Percentiles rank a stretch among this genome's conserved stretches.
Conservation (phyloP, 2,329 filamentous ascomycete species). For the Hypomyces rosellus region DNA sequence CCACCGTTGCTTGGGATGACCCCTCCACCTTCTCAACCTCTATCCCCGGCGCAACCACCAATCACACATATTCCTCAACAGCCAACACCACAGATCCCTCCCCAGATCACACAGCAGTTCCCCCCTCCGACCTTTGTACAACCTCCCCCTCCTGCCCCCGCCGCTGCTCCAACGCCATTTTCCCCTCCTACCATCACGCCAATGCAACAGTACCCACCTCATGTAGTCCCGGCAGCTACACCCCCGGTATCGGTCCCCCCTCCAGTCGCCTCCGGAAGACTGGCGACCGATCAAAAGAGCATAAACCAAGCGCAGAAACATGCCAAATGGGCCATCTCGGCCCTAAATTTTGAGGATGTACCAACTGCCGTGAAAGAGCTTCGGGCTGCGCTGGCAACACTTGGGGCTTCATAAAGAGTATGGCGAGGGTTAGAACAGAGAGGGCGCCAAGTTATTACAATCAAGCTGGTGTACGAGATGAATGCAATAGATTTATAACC, state of each 20-base stretch:
- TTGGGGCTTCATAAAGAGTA: constrained; percentile 50
- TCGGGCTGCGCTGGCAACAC: constrained; percentile 60
- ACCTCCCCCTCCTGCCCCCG: background rate
- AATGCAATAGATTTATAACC: too few relatives aligned
- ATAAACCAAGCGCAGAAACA: constrained; percentile 86
- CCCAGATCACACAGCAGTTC: constrained; percentile 19
- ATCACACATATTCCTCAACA: constrained; percentile 21
- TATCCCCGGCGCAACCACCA: constrained; percentile 13
- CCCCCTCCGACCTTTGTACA: constrained; percentile 18
- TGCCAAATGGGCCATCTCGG: constrained; percentile 93
- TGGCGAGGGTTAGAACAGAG: too few relatives aligned
- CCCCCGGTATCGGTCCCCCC: constrained; percentile 5
- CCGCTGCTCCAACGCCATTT: constrained; percentile 18
- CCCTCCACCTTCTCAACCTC: constrained; percentile 13
- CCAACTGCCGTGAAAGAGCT: constrained; percentile 83
- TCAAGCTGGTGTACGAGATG: too few relatives aligned
- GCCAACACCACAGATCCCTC: constrained; percentile 23
- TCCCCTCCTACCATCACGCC: constrained; percentile 3
- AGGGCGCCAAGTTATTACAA: too few relatives aligned
- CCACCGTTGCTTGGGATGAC: constrained; percentile 16
- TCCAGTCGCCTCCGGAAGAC: constrained; percentile 2
- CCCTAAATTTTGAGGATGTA: constrained; percentile 93
- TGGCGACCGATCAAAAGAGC: constrained; percentile 40
- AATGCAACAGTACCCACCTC: constrained; percentile 12
- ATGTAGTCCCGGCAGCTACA: constrained; percentile 12